phyloP scores from a whole-genome alignment of 345 rosid species.

The Gossypium arboreum region DNA sequence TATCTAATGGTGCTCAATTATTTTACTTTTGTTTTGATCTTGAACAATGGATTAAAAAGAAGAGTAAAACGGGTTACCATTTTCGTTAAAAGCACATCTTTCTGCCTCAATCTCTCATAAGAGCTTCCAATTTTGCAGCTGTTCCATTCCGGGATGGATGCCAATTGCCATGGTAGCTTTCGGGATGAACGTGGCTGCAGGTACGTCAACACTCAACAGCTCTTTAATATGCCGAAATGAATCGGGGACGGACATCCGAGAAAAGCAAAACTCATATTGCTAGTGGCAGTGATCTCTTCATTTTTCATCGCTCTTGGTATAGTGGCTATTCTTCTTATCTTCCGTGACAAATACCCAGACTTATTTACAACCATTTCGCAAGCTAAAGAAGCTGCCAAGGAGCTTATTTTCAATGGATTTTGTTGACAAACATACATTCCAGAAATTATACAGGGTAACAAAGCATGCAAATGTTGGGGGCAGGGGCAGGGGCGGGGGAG shows the following conservation, averaged over 20 bases:
- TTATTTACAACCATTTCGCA: slow-evolving; percentile 42
- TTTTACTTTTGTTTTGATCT: too few species aligned
- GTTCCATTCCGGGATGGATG: too few species aligned
- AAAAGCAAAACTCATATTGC: slow-evolving; percentile 42
- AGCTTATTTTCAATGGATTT: slow-evolving; percentile 24
- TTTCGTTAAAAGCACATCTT: too few species aligned
- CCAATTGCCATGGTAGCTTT: too few species aligned
- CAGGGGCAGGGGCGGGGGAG: slow-evolving; percentile 57
- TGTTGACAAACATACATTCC: not conserved
- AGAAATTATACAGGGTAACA: not conserved
- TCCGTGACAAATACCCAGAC: slow-evolving; percentile 39
- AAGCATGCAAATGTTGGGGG: not conserved
- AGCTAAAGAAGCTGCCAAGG: slow-evolving; percentile 37
- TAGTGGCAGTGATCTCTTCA: slow-evolving; percentile 46
- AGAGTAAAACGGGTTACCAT: too few species aligned
- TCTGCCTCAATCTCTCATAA: too few species aligned
- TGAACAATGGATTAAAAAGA: too few species aligned
- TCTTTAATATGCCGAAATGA: slow-evolving; percentile 27
- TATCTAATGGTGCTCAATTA: too few species aligned
- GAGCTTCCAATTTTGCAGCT: too few species aligned
- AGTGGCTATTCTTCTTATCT: slow-evolving; percentile 32
- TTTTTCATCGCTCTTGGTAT: slow-evolving; percentile 34
- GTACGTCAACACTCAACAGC: too few species aligned
- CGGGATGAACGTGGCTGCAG: too few species aligned
- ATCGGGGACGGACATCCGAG: slow-evolving; percentile 65